phyloP scores from a whole-genome alignment of 2,329 filamentous ascomycete species.

The Boeremia exigua region DNA sequence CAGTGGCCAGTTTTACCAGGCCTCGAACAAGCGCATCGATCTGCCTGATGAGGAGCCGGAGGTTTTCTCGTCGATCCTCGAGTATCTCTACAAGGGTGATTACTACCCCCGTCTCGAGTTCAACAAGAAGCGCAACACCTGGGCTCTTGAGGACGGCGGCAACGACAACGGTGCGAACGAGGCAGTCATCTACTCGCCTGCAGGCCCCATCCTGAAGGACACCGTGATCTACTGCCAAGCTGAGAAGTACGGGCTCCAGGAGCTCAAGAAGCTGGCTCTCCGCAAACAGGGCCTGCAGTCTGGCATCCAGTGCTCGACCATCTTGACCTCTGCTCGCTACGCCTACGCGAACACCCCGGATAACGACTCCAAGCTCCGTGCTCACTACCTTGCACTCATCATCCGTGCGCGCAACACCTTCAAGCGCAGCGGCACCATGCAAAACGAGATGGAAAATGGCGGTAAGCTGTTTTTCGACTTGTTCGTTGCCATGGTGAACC shows the following conservation, averaged over 20 bases:
- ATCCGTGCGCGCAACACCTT: slow-evolving; percentile 87
- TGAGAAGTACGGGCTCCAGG: slow-evolving; percentile 80
- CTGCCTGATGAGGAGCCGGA: slow-evolving; percentile 87
- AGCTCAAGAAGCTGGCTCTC: slow-evolving; percentile 82
- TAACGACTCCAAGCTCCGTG: slow-evolving; percentile 85
- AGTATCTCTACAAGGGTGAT: slow-evolving; percentile 93
- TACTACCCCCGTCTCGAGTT: slow-evolving; percentile 85
- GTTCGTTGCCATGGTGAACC: slow-evolving; percentile 91
- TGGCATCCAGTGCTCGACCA: slow-evolving; percentile 83
- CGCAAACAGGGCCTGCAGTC: slow-evolving; percentile 89
- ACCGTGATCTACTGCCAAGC: slow-evolving; percentile 91
- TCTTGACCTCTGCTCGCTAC: slow-evolving; percentile 84
- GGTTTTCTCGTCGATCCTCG: slow-evolving; percentile 87
- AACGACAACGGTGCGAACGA: slow-evolving; percentile 47
- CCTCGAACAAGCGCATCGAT: slow-evolving; percentile 72
- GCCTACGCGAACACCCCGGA: slow-evolving; percentile 90
- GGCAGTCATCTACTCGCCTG: slow-evolving; percentile 65
- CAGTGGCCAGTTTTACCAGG: slow-evolving; percentile 67
- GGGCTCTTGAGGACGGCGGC: slow-evolving; percentile 74
- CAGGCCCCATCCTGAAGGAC: slow-evolving; percentile 77
- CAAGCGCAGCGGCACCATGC: slow-evolving; percentile 94
- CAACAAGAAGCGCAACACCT: slow-evolving; percentile 80
- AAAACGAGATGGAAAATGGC: slow-evolving; percentile 89
- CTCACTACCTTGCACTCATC: slow-evolving; percentile 90
- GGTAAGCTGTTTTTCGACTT: slow-evolving; percentile 91